Conservation (phyloP, 2,329 filamentous ascomycete species). For the Colletotrichum nymphaeae region DNA sequence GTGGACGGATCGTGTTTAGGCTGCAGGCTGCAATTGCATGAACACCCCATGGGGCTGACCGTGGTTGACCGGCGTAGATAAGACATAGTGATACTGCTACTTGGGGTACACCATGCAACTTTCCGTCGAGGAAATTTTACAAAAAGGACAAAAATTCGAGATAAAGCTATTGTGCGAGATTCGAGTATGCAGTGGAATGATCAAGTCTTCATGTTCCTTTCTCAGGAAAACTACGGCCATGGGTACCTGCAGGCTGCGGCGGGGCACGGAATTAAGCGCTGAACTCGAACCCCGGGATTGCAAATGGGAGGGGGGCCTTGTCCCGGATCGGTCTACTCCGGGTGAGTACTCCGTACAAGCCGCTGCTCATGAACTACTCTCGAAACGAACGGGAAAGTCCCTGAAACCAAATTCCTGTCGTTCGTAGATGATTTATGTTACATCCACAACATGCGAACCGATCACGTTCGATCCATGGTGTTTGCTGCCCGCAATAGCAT, state of each 20-base stretch:
- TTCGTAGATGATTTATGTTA: slow-evolving; percentile 8
- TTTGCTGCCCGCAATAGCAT: neutral
- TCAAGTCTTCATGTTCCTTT: neutral
- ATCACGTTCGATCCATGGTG: slow-evolving; percentile 12
- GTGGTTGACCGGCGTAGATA: no score
- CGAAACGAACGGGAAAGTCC: neutral
- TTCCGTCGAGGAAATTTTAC: no score
- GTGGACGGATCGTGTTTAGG: no score
- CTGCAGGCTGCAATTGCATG: neutral
- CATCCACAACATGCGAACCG: neutral
- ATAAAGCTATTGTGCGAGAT: neutral
- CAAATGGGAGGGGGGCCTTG: neutral
- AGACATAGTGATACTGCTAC: no score
- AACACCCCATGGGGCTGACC: neutral
- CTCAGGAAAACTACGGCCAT: neutral
- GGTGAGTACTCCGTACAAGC: no score
- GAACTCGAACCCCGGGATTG: slow-evolving; percentile 19
- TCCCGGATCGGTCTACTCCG: slow-evolving; percentile 19
- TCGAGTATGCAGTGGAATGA: neutral
- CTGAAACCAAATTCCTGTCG: neutral
- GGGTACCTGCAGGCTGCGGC: neutral
- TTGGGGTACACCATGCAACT: no score
- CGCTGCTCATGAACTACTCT: neutral
- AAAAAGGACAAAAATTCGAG: neutral
- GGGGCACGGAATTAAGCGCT: neutral